Base-by-base conservation (phyloP, 345 rosid species). In the Linum lewisii region DNA sequence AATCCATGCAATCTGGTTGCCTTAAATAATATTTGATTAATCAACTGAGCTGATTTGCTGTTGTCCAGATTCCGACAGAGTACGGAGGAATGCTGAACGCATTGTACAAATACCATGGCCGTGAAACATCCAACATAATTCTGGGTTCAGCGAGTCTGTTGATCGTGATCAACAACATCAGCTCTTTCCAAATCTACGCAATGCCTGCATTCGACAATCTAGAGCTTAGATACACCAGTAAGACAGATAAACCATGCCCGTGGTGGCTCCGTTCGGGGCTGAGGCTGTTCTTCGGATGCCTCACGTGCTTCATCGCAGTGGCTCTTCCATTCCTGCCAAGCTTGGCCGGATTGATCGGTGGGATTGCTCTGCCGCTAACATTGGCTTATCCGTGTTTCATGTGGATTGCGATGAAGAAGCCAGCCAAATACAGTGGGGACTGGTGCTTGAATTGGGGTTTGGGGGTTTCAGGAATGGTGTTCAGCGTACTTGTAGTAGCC, bases 201-300 rank as follows among this genome's bases (percentile, higher is more conserved):
- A 84, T 78, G 85, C 87, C 85, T 2, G 81, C 77, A 1, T 80
- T 80, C 22, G 87, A 84, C 71, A 78, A 75, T 58, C 56, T 84
- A 25, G 85, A 84, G 67, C 60, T 76, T 36, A 73, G 71, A 64
- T 82, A 72, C 47, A 82, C 79, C 1, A 69, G 73, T 73, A 76
- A 63, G 51, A 63, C 22, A 66, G 69, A 64, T 47, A 71, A 63
- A 60, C 81, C 85, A 19, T 84, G 90, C 45, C 81, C 90, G 1
- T 24, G 38, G 60, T 82, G 85, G 85, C 44, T 82, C 11, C 77
- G 87, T n/a, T 61, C 74, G 5, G 69, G 47, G 18, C 21, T 78
- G 34, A 66, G 84, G 18, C 53, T 71, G 37, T 65, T 76, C 62
- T 76, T 78, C 8, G 87, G 87, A 32, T 74, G 79, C 72, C 38